Conservation (phyloP, 345 rosid species). For the Odontarrhena argentea region DNA sequence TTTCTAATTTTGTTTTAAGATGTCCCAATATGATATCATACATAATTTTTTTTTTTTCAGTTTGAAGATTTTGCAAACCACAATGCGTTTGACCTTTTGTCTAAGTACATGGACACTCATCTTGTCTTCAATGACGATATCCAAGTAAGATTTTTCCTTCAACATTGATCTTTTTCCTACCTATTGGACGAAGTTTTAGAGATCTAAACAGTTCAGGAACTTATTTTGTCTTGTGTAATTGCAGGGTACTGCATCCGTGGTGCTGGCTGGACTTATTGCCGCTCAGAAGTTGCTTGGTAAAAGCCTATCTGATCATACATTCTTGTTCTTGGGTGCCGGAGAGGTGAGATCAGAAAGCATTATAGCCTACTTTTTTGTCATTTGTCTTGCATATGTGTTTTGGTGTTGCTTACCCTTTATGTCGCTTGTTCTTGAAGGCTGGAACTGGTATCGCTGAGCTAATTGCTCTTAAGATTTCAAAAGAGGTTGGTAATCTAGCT, state of each 20-base stretch:
- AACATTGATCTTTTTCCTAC: background rate
- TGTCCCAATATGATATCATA: background rate
- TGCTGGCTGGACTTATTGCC: conserved; percentile 84
- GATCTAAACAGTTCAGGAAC: conserved; percentile 19
- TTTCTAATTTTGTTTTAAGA: background rate
- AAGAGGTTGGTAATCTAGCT: conserved; percentile 44
- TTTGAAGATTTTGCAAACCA: conserved; percentile 99
- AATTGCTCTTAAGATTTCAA: conserved; percentile 90
- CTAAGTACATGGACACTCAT: conserved; percentile 73
- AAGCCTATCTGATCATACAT: conserved; percentile 74
- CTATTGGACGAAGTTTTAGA: conserved; percentile 4
- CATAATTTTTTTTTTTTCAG: conserved; percentile 48
- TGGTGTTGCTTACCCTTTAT: conserved; percentile 20
- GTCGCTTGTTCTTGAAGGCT: conserved; percentile 54
- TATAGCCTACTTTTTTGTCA: background rate
- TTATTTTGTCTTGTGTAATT: conserved; percentile 27
- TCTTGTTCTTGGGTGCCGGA: conserved; percentile 97
- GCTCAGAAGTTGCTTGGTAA: conserved; percentile 72
- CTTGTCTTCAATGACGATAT: conserved; percentile 98
- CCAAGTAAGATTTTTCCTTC: conserved; percentile 55
- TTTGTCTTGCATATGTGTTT: background rate
- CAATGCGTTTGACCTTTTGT: conserved; percentile 88
- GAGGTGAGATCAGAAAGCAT: conserved; percentile 60
- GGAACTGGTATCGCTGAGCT: conserved; percentile 99
- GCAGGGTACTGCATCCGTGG: conserved; percentile 98